A percentile compares a stretch with the other conserved stretches of the same genome.
phyloP scores from a whole-genome alignment of 1,284 basidiomycete genomes.

The Paramarasmius palmivorus region DNA sequence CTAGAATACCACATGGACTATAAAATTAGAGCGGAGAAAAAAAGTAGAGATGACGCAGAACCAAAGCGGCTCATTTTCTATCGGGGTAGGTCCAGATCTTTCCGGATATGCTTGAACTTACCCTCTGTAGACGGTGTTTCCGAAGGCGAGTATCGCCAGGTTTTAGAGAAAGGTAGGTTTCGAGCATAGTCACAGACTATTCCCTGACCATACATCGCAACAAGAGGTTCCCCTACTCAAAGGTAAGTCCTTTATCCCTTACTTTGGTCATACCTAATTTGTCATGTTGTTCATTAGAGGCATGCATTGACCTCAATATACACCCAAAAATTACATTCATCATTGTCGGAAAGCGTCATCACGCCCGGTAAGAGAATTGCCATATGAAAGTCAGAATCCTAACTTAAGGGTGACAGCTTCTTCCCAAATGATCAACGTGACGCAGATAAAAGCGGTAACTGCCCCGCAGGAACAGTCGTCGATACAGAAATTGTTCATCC shows the following conservation, averaged over 20 bases:
- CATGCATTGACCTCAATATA: slow-evolving; percentile 53
- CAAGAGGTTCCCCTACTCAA: slow-evolving; percentile 59
- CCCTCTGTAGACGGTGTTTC: slow-evolving; percentile 65
- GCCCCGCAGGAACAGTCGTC: slow-evolving; percentile 73
- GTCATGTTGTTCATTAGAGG: slow-evolving; percentile 40
- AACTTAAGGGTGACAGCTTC: slow-evolving; percentile 1
- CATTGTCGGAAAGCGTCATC: slow-evolving; percentile 77
- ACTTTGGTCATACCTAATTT: background rate
- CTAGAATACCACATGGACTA: slow-evolving; percentile 59
- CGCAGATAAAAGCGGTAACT: slow-evolving; percentile 70
- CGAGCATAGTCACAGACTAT: background rate
- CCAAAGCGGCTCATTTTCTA: slow-evolving; percentile 76
- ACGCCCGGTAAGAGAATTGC: slow-evolving; percentile 49
- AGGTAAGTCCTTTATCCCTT: slow-evolving; percentile 30
- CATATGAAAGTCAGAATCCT: background rate
- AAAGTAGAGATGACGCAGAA: slow-evolving; percentile 33
- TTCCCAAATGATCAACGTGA: slow-evolving; percentile 32
- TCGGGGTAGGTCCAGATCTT: slow-evolving; percentile 46
- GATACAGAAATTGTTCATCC: slow-evolving; percentile 43
- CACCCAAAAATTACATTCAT: slow-evolving; percentile 73
- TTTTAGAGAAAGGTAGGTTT: slow-evolving; percentile 54
- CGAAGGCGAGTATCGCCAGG: slow-evolving; percentile 74
- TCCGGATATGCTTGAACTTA: background rate
- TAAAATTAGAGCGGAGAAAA: slow-evolving; percentile 51
- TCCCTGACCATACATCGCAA: background rate